Evolutionary conservation across 1,284 basidiomycete genomes (phyloP), one percentile per base, ranked within the genome.

Genomic region (Pterulicium gracile): DNA sequence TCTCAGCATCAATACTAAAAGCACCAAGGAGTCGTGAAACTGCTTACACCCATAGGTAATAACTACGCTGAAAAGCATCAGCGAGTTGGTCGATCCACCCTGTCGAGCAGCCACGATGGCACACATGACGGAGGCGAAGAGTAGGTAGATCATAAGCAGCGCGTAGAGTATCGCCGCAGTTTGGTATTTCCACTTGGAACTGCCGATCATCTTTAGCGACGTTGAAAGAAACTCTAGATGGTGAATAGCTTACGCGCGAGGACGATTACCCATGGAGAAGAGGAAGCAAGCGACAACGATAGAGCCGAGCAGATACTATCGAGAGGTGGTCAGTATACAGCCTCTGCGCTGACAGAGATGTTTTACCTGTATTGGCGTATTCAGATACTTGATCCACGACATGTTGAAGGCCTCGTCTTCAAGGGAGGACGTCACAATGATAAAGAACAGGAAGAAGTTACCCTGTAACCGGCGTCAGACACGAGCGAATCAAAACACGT

Each of bases 381-480:
- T 98, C 55, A 91, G 73, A 50, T 85, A 81, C 49, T 70, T 71
- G 58, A 97, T 87, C 12, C 78, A 73, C 2, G 70, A 60, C 50
- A 94, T 66, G 5, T 72, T 64, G 56, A 95, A 92, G 0, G 75
- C 73, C 5, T 73, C 68, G 46, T 82, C 81, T 58, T 98, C 90
- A 48, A 98, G 61, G 0, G 91, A 89, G 3, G 84, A 86, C 2
- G 92, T 95, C 27, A 98, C 69, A 47, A 98, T 84, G 45, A 88
- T 90, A 65, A 97, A 98, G 67, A 98, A 97, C 46, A 98, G 72
- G 68, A 91, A 98, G 61, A 91, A 96, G 60, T 96, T 97, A 17
- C 88, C 93, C 79, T 87, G 48, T 5, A 49, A 10, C 18, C 10
- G 24, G 32, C n/a, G 32, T 22, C 12, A 44, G 46, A n/a, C 46